phyloP scores from a whole-genome alignment of 345 rosid species.

The Passiflora organensis region DNA sequence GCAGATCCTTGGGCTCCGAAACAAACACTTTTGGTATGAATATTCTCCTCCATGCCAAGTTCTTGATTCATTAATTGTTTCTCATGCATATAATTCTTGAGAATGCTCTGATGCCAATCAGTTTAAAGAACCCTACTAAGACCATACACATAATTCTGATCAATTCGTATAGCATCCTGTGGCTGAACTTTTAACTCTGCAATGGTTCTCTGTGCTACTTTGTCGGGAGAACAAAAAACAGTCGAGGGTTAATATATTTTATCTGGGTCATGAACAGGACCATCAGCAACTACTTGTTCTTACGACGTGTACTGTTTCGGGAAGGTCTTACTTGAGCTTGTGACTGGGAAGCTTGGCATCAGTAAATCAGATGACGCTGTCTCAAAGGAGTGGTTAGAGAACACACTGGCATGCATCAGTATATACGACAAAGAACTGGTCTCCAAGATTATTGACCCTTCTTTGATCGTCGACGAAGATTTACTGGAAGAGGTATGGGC shows the following conservation, averaged over 20 bases:
- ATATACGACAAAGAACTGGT: conserved; percentile 84
- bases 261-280: conserved; percentile 38
- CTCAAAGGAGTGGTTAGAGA: conserved; percentile 62
- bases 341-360: conserved; percentile 81
- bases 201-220: too few species aligned
- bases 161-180: neutral
- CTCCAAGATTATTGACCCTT: conserved; percentile 74
- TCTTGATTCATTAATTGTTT: neutral
- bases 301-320: conserved; percentile 94
- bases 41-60: neutral
- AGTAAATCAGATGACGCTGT: conserved; percentile 55
- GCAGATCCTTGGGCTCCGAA: conserved; percentile 81
- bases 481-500: conserved; percentile 98
- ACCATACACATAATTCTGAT: neutral
- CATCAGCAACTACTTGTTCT: conserved; percentile 52
- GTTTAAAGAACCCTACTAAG: too few species aligned
- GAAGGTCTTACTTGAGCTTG: conserved; percentile 91
- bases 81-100: neutral
- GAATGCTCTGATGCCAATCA: conserved; percentile 3
- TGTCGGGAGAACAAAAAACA: conserved; percentile 4
- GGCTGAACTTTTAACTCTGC: too few species aligned
- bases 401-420: conserved; percentile 60
- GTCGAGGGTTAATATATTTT: conserved; percentile 10
- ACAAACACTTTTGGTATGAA: conserved; percentile 62
- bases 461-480: conserved; percentile 82